Conservation (phyloP, 163 green algal genomes). For the Botryococcus braunii region DNA sequence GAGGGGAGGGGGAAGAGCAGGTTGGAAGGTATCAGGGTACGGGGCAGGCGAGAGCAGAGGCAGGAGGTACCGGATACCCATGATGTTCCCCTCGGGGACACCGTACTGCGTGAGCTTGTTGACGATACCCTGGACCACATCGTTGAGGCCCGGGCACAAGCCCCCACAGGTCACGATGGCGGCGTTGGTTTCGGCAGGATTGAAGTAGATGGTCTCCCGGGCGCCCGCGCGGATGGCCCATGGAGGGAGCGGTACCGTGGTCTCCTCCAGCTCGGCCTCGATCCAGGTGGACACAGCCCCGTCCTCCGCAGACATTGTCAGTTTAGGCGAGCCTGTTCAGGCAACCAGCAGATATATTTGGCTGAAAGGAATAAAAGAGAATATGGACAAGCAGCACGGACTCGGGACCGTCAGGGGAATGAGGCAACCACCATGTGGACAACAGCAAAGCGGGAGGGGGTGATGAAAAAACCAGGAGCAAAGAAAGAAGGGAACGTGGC, state of each 20-base stretch:
- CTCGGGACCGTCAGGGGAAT: no score
- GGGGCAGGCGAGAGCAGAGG: background rate
- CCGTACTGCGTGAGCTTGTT: constrained; percentile 85
- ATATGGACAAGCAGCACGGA: background rate
- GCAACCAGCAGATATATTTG: background rate
- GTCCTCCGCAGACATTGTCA: constrained; percentile 31
- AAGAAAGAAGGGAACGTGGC: no score
- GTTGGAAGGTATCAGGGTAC: background rate
- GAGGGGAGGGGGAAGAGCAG: no score
- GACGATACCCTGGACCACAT: constrained; percentile 78
- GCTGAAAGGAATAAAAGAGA: background rate
- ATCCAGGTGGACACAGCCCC: no score
- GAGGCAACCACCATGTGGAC: no score
- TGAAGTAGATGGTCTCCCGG: constrained; percentile 69
- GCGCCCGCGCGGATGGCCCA: constrained; percentile 74
- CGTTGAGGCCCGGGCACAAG: constrained; percentile 74
- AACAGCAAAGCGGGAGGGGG: no score
- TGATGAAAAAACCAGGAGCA: no score
- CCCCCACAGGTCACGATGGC: constrained; percentile 81
- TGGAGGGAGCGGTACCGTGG: constrained; percentile 56
- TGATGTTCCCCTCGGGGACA: constrained; percentile 77
- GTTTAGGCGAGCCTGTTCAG: background rate
- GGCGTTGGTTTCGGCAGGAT: constrained; percentile 52
- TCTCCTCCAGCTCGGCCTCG: no score
- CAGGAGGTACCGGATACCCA: constrained; percentile 67